A percentile compares a stretch with the other conserved stretches of the same genome.
These are phyloP conservation scores for Fusarium sambucinum DNA, from an alignment of 2,329 filamentous ascomycete genomes.

Conservation along the genomic window DNA sequence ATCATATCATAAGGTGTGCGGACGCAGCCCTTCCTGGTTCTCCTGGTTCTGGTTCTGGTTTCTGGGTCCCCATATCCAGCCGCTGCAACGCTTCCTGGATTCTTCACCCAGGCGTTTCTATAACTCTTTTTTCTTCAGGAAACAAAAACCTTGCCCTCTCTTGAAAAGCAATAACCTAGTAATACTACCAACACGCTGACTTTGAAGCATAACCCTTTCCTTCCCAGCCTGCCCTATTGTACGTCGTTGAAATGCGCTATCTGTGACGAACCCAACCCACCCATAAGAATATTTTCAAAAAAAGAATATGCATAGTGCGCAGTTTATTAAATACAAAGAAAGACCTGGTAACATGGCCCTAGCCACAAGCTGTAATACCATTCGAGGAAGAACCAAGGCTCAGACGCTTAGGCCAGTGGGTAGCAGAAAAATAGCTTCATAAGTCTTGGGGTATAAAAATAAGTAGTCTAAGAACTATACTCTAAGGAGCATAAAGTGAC, in stretches of 20 bases:
- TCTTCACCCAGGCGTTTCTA: conserved; percentile 17
- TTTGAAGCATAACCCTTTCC: conserved; percentile 15
- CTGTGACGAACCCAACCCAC: neutral
- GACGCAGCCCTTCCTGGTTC: neutral
- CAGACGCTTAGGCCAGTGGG: conserved; percentile 42
- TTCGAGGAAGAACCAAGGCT: neutral
- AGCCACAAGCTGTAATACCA: neutral
- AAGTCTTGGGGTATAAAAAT: too few species aligned
- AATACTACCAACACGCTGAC: conserved; percentile 14
- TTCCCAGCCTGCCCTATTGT: neutral
- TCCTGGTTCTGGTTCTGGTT: neutral
- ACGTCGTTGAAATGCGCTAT: neutral
- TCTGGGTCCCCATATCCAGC: conserved; percentile 3
- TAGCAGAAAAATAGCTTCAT: too few species aligned
- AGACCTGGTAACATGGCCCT: neutral
- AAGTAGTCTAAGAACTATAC: too few species aligned
- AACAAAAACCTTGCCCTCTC: neutral
- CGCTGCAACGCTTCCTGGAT: neutral
- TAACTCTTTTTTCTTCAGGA: neutral
- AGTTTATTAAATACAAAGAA: conserved; percentile 17
- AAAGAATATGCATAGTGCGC: neutral
- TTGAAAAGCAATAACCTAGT: conserved; percentile 4
- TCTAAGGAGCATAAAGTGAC: too few species aligned
- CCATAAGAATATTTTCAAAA: neutral
- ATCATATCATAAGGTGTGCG: conserved; percentile 25